Evolutionary conservation across 129 eudicot genomes (phyloP), one percentile per base, ranked within the genome.

Genomic region (Smallanthus sonchifolius): DNA sequence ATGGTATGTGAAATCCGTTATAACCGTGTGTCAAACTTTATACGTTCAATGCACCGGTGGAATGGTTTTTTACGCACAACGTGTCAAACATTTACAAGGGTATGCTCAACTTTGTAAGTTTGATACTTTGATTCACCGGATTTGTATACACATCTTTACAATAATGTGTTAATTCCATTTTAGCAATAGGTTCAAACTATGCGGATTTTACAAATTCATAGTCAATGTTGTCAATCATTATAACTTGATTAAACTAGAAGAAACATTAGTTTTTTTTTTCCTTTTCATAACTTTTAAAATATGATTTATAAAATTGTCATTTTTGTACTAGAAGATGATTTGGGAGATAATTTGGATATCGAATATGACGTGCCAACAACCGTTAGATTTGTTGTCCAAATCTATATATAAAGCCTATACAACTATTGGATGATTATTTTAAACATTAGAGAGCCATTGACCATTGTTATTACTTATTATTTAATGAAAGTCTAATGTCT

Each of bases 401-500:
- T 64, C 61, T 11, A 19, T 19, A 47, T 38, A 17, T 10, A 34
- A 75, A 49, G 32, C 72, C 79, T 48, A 2, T 17, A 67, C 74
- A 57, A 65, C 11, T 38, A 13, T 60, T 69, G 4, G 36, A 77
- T 70, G 65, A 77, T 49, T 70, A 48, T 61, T 37, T 59, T 62
- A 70, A 67, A 30, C 16, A 78, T 51, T 55, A 49, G 14, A 37
- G 44, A 65, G 43, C 15, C 52, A 60, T 60, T 61, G 19, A 16
- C 47, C 14, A 38, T 32, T 78, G 55, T 70, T 38, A 47, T 47
- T 70, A 44, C n/a, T 37, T n/a, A 64, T 47, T 70, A 44, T 37
- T 37, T n/a, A 64, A 39, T 51, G n/a, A 72, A 79, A 64, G 78
- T 73, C 74, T 64, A 65, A 73, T 72, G 67, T 40, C 43, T 57